Evolutionary conservation across 768 basidiomycete genomes (phyloP), one percentile per base, ranked within the genome.

Genomic region (Daedaleopsis sinensis): DNA sequence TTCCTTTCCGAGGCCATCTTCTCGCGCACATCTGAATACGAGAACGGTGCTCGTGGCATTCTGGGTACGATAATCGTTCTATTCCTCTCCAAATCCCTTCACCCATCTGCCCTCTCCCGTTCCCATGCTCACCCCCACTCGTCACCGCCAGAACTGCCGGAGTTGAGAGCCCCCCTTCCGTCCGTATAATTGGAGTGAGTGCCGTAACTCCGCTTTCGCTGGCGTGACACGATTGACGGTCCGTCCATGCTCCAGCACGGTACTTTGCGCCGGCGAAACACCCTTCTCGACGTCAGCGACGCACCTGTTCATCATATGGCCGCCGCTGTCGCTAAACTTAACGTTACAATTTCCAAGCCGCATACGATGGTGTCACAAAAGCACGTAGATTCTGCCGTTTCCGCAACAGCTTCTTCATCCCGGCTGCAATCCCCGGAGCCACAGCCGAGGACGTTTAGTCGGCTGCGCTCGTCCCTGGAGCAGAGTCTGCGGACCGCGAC

Each of bases 401-500:
- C 70, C 68, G 68, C 71, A 43, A 75, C 75, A 52, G 65, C 76
- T 18, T 71, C 70, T 39, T 62, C 70, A 11, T 66, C 68, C 64
- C 75, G 61, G 68, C 75, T 66, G 58, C 69, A 51, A 68, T 73
- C 62, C 59, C 72, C 63, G 67, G 76, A 73, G 35, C 80, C 81
- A 52, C 71, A 80, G 18, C 78, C 82, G 43, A 85, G 79, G 67
- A 78, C 86, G 6, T 85, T 91, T 69, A 82, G 82, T 68, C 84
- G 87, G 44, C 74, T 91, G 58, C 84, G 86, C 57, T 84, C 87
- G 3, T 84, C 87, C 6, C 73, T 91, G 23, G 88, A 88, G 67
- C 85, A 89, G 64, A 86, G 83, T 67, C 64, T 91, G 42, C 83
- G 86, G 52, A 81, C 82, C 13, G 87, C 86, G 54, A 86, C 87